Evolutionary conservation across 2,329 filamentous ascomycete species (phyloP), one percentile per base, ranked within the genome.

Genomic region (Graphiopsis chlorocephala): DNA sequence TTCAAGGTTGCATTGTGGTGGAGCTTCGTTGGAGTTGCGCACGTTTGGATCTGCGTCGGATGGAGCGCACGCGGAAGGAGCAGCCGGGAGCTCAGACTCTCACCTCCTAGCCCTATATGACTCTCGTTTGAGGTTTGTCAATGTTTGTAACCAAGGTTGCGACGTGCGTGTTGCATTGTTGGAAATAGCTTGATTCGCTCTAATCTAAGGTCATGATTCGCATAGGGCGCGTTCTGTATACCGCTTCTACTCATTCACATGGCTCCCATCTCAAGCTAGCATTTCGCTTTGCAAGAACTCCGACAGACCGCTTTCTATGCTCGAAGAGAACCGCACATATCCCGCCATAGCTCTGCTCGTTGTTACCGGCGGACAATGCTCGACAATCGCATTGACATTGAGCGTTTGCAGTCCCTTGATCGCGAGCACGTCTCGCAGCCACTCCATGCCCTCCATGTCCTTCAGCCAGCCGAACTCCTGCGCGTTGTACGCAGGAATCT

Each of bases 311-410:
- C 75, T 81, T 67, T 87, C 83, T 20, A 89, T 83, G 62, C 85
- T 88, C 35, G 81, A 81, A 31, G 85, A 88, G 68, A 89, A 85
- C 26, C 85, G 82, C 2, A 86, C 83, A 72, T 84, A 87, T 66
- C 86, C 81, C 3, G 84, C 79, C 81, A 86, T 84, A 52, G 80
- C 81, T 64, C 82, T 81, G 20, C 82, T 85, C 63, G 80, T 79
- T 11, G 71, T 74, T 1, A 84, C 83, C 28, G 79, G 75, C 2
- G 84, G 81, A 72, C 85, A 83, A 68, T 83, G 80, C 67, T 85
- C 83, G 15, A 87, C 79, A 28, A 86, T 78, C 3, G 85, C 80
- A 28, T 78, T 74, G 3, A 89, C 81, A 35, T 82, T 80, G 48
- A 89, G 66, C 35, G 82, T 78, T 64, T 78, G 74, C 67, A 88